phyloP scores from a whole-genome alignment of 495 filamentous ascomycete species.

The Podospora bellae-mahoneyi region DNA sequence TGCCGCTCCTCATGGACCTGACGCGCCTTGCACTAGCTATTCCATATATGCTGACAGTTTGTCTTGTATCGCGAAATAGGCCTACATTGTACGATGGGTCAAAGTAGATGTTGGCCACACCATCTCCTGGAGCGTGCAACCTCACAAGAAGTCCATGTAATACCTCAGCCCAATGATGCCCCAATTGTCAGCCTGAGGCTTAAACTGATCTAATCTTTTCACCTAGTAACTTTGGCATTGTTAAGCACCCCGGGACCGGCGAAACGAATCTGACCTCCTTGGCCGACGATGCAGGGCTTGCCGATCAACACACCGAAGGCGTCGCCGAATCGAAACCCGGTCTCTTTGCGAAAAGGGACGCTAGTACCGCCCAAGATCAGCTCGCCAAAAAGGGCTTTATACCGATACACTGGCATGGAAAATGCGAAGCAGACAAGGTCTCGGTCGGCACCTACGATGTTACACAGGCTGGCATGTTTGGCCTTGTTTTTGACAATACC shows the following conservation, averaged over 20 bases:
- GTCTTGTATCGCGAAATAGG: conserved; percentile 50
- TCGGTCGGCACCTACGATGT: conserved; percentile 87
- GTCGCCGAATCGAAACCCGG: conserved; percentile 36
- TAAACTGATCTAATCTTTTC: conserved; percentile 6
- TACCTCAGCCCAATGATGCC: conserved; percentile 12
- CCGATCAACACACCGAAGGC: conserved; percentile 46
- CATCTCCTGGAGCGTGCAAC: conserved; percentile 96
- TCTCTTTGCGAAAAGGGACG: conserved; percentile 47
- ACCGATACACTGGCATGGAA: conserved; percentile 82
- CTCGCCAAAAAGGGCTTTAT: conserved; percentile 81
- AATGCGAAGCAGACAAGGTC: conserved; percentile 96
- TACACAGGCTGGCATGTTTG: conserved; percentile 85
- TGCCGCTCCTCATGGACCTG: not conserved
- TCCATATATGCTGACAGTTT: not conserved
- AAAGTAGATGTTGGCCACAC: conserved; percentile 82
- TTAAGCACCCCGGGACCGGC: conserved; percentile 84
- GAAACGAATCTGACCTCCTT: conserved; percentile 53
- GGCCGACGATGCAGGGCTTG: conserved; percentile 41
- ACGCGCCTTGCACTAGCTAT: not conserved
- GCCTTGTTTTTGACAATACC: conserved; percentile 96
- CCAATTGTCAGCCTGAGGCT: not conserved
- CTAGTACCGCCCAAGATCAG: conserved; percentile 71
- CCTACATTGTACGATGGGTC: conserved; percentile 97
- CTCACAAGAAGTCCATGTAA: conserved; percentile 91
- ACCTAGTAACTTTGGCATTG: conserved; percentile 83